phyloP scores from a whole-genome alignment of 2,329 filamentous ascomycete species.

The Chalaropsis ovoidea region DNA sequence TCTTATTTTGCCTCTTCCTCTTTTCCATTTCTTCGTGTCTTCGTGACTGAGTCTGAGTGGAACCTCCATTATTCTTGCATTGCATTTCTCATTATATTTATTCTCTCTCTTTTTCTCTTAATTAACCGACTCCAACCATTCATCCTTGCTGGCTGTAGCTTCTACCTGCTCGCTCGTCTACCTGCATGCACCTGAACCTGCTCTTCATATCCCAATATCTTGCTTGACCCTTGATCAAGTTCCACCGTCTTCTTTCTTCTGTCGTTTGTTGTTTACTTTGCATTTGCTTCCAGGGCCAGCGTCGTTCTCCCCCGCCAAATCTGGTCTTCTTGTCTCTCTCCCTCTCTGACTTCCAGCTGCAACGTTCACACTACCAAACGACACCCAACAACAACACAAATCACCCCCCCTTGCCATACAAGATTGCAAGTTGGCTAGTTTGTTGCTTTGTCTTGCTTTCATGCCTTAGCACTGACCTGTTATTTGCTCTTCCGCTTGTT shows the following conservation, averaged over 20 bases:
- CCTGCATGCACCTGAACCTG: too few relatives aligned
- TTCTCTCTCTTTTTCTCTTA: constrained; percentile 5
- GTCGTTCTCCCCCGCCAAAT: not conserved
- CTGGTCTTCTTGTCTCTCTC: not conserved
- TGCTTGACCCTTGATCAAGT: constrained; percentile 5
- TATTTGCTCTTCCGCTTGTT: not conserved
- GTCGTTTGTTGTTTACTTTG: not conserved
- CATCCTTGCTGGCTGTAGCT: constrained; percentile 10
- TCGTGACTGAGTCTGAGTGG: not conserved
- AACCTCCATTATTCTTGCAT: not conserved
- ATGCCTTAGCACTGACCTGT: constrained; percentile 10
- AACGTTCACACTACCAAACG: not conserved
- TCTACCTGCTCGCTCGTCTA: not conserved
- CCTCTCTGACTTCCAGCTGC: not conserved
- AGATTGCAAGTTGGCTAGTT: constrained; percentile 8
- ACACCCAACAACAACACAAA: not conserved
- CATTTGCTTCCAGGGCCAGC: not conserved
- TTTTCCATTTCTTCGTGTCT: not conserved
- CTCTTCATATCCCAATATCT: constrained; percentile 14
- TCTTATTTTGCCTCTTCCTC: constrained; percentile 1
- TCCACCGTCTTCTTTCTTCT: not conserved
- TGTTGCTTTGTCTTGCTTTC: constrained; percentile 11
- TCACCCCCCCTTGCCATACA: not conserved
- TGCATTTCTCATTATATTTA: not conserved
- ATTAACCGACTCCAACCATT: constrained; percentile 3